Percentiles rank a stretch among this genome's conserved stretches.
Conservation (phyloP, 2,329 filamentous ascomycete genomes). For the Aspergillus pseudoterreus region DNA sequence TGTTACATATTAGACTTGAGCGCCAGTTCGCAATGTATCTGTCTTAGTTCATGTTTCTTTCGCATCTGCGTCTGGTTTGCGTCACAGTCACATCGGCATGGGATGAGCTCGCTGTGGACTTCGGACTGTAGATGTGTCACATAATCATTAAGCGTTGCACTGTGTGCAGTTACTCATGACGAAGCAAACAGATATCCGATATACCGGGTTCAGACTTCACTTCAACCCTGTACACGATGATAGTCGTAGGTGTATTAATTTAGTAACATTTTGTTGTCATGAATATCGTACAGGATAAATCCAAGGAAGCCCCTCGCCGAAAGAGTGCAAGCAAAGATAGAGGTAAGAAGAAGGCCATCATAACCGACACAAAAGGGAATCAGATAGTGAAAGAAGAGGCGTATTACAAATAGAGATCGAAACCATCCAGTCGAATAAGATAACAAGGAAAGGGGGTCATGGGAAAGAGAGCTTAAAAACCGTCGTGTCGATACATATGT, state of each 20-base stretch:
- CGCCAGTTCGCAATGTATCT: constrained; percentile 7
- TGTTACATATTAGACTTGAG: constrained; percentile 12
- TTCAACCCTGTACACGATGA: no score
- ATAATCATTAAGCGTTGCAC: no score
- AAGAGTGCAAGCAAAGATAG: neutral
- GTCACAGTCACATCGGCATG: neutral
- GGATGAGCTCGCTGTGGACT: no score
- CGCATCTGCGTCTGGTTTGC: neutral
- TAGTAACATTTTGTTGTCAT: neutral
- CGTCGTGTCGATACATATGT: neutral
- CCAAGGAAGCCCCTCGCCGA: neutral
- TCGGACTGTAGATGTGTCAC: no score
- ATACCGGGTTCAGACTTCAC: no score
- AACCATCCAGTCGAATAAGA: neutral
- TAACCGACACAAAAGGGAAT: neutral
- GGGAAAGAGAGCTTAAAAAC: neutral
- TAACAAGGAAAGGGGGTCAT: neutral
- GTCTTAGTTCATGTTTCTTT: neutral
- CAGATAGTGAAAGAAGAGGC: neutral
- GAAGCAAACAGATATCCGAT: no score
- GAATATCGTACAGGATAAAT: neutral
- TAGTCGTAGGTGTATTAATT: neutral
- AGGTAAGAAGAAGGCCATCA: neutral
- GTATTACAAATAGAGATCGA: neutral
- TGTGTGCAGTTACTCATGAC: no score